Evolutionary conservation across 805 yeast genomes (phyloP), one percentile per base, ranked within the genome.

Genomic region (Saccharomycopsis malanga): DNA sequence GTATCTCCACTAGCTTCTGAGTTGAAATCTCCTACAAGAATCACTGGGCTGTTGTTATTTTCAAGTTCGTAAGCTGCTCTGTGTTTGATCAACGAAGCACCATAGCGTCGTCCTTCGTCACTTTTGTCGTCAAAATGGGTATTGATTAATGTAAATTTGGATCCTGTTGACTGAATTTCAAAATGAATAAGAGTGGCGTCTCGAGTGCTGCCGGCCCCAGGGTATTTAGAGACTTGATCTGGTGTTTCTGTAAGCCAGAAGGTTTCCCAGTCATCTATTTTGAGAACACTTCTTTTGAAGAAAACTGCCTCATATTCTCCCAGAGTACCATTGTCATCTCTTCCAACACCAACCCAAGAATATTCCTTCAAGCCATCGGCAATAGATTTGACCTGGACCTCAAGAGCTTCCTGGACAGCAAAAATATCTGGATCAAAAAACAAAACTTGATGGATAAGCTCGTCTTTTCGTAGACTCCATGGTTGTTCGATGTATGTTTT

Each of bases 11-110:
- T 48, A 2, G 66, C 56, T 27, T 59, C 52, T 32, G 72, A 65
- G 48, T 74, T 74, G 60, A 74, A 71, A 52, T 72, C 76, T 9
- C 76, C 77, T 32, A 63, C 56, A n/a, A 72, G 55, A 42, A 70
- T 58, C 0, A 68, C 67, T 4, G 70, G 67, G 7, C 63, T 62
- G 3, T 61, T 58, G 4, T 60, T 60, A 20, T 54, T 55, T 10
- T 54, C 55, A 7, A 54, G 54, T 47, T 73, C 73, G 54, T 68
- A 70, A 21, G 70, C 65, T 17, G 63, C 69, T 9, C 67, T 36
- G 27, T 58, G 57, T 22, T 60, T 59, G 24, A 63, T 58, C 51
- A 68, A 42, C 5, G 66, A 60, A 1, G 69, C 66, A 15, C 68
- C 62, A 12, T 63, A 57, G 18, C 54, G 49, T 53, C 72, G 57